A percentile compares a stretch with the other conserved stretches of the same genome.
Evolutionary conservation across 148 eudicot species (phyloP).

Genomic region (Spergularia bocconei): DNA sequence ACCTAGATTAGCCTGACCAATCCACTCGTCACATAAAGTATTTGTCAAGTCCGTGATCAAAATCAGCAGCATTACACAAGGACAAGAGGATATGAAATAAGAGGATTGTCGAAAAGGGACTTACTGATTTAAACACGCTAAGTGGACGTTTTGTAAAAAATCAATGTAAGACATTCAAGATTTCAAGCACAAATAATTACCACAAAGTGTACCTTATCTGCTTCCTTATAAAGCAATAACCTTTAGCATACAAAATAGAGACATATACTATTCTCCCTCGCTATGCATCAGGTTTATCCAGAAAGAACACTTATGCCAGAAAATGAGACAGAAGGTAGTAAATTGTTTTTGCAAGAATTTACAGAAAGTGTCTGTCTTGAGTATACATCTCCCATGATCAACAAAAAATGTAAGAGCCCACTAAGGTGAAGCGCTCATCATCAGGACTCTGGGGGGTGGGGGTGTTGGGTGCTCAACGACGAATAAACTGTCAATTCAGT

Average conservation of each 20-base stretch:
- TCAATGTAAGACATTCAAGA: not conserved
- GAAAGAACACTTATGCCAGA: not conserved
- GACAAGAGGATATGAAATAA: too few relatives aligned
- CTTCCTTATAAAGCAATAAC: constrained; percentile 8
- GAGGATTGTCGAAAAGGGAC: not conserved
- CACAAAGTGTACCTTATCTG: constrained; percentile 6
- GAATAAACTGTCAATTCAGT: too few relatives aligned
- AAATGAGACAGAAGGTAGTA: not conserved
- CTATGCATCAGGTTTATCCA: too few relatives aligned
- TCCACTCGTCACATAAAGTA: too few relatives aligned
- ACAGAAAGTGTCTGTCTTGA: too few relatives aligned
- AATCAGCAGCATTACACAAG: too few relatives aligned
- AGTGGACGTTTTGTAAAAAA: not conserved
- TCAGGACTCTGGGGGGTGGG: not conserved
- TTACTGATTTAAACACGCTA: not conserved
- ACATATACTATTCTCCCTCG: not conserved
- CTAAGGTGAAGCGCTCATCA: not conserved
- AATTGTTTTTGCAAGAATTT: not conserved
- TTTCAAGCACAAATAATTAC: constrained; percentile 5
- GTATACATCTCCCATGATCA: not conserved
- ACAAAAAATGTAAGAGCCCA: not conserved
- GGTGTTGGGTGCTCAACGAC: too few relatives aligned
- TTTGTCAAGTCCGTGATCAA: too few relatives aligned
- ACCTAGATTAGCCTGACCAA: not conserved
- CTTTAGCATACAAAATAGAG: constrained; percentile 8